Evolutionary conservation across 2,329 filamentous ascomycete species (phyloP), one percentile per base, ranked within the genome.

Genomic region (Pyrenochaeta sp.): DNA sequence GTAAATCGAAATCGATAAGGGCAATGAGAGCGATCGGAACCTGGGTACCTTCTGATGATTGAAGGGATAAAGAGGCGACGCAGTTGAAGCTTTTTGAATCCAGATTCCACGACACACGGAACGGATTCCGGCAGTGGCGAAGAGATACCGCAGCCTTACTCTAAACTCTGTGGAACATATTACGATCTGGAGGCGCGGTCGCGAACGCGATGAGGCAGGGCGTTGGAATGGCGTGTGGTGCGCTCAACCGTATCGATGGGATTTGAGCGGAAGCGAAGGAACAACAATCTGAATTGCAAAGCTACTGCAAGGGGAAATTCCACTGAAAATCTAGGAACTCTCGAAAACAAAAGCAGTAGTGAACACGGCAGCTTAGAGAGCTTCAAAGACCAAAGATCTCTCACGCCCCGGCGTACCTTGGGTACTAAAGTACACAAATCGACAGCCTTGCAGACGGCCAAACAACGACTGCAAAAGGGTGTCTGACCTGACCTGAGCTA

Each of bases 181-280:
- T 66, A 68, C 62, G 66, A 54, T 57, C 58, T 45, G 51, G 57
- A 59, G 59, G 61, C 69, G 72, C 71, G 67, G 64, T 70, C 69
- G 67, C 68, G 72, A 68, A 68, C 71, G 72, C 68, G 67, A 71
- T 65, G 64, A 68, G 66, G 68, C 67, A 74, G 70, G 72, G 72
- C 66, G 64, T 59, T 66, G 71, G 74, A 76, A 77, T 77, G 73
- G 64, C 63, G 66, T 66, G 61, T 62, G 60, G 58, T 58, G 55
- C 53, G 57, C 57, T 55, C 49, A 52, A 65, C 70, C 67, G 67
- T 65, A 60, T 49, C 57, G 49, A 55, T 63, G 72, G 71, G 59
- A 62, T 58, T 62, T 44, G 60, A 61, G 54, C 65, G 46, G 52
- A 62, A 63, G 55, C 57, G 53, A 66, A 57, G 45, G 60, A 67